Percentiles rank a stretch among this genome's conserved stretches.
Conservation (phyloP, 352 stramenopile genomes). For the Globisporangium echinulatum region DNA sequence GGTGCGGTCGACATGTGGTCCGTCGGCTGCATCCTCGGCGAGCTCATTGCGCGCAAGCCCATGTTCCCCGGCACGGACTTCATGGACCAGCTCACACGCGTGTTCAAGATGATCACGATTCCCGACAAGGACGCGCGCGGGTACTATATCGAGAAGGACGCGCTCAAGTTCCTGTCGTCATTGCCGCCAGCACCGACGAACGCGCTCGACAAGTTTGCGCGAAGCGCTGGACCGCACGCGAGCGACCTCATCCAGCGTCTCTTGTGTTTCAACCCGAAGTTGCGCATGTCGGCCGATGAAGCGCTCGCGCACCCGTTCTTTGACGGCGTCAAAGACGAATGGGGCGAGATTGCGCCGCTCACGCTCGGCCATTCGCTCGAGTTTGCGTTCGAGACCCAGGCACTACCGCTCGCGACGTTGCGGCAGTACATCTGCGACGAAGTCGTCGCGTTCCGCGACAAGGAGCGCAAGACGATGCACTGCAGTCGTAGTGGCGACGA, state of each 20-base stretch:
- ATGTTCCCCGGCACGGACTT: constrained; percentile 79
- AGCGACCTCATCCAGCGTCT: constrained; percentile 83
- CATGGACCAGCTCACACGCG: constrained; percentile 79
- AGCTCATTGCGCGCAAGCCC: constrained; percentile 74
- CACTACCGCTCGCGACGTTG: constrained; percentile 58
- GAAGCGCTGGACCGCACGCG: constrained; percentile 31
- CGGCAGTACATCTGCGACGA: constrained; percentile 79
- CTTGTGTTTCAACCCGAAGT: constrained; percentile 88
- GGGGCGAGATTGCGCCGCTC: constrained; percentile 60
- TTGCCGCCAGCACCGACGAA: constrained; percentile 41
- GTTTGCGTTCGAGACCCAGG: constrained; percentile 78
- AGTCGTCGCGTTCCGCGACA: constrained; percentile 50
- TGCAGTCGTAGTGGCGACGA: constrained; percentile 1
- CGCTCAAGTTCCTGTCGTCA: constrained; percentile 80
- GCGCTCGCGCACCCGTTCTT: constrained; percentile 88
- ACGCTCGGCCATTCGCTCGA: constrained; percentile 69
- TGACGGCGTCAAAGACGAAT: constrained; percentile 85
- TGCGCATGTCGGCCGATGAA: constrained; percentile 86
- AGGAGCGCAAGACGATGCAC: constrained; percentile 10
- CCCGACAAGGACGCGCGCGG: constrained; percentile 53
- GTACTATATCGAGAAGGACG: constrained; percentile 77
- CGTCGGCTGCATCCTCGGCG: constrained; percentile 91
- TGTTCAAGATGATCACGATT: constrained; percentile 74
- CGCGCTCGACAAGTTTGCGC: constrained; percentile 54
- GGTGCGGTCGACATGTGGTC: constrained; percentile 85